Evolutionary conservation across 2,329 filamentous ascomycete species (phyloP).

Genomic region (Coniochaeta pulveracea): DNA sequence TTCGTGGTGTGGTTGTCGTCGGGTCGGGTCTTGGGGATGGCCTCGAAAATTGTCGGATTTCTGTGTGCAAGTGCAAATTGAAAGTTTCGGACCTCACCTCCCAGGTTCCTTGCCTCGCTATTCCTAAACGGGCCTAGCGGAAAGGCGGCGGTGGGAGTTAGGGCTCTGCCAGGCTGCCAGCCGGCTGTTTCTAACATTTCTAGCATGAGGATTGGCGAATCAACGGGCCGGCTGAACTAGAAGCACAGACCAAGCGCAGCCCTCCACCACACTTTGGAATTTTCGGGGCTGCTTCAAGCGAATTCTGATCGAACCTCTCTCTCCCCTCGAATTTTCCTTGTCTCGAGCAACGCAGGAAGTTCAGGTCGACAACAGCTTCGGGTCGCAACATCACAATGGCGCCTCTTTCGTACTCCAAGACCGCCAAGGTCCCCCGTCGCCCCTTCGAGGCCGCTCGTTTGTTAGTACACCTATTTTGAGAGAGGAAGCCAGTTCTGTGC

Average conservation of each 20-base stretch:
- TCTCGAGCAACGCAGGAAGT: slow-evolving; percentile 3
- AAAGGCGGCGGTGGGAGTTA: neutral
- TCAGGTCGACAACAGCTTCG: no score
- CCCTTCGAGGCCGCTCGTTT: slow-evolving; percentile 99
- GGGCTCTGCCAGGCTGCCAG: slow-evolving; percentile 4
- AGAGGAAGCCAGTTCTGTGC: no score
- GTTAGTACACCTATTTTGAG: slow-evolving; percentile 59
- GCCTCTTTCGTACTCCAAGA: slow-evolving; percentile 86
- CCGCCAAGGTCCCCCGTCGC: slow-evolving; percentile 90
- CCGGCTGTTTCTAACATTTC: neutral
- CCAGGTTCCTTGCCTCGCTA: neutral
- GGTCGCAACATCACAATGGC: slow-evolving; percentile 24
- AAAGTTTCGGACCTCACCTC: slow-evolving; percentile 9
- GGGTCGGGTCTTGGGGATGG: slow-evolving; percentile 12
- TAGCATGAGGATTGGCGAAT: no score
- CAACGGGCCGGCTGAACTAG: neutral
- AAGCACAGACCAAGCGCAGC: neutral
- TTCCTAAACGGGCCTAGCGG: neutral
- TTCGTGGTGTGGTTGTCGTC: slow-evolving; percentile 15
- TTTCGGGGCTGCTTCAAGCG: neutral
- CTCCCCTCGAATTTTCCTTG: slow-evolving; percentile 2
- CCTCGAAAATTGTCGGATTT: slow-evolving; percentile 13
- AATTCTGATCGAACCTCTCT: neutral
- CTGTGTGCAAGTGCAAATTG: slow-evolving; percentile 23
- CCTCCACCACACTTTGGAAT: slow-evolving; percentile 1